Evolutionary conservation across 2,329 filamentous ascomycete species (phyloP), one percentile per base, ranked within the genome.

Genomic region (Xylariaceae sp.): DNA sequence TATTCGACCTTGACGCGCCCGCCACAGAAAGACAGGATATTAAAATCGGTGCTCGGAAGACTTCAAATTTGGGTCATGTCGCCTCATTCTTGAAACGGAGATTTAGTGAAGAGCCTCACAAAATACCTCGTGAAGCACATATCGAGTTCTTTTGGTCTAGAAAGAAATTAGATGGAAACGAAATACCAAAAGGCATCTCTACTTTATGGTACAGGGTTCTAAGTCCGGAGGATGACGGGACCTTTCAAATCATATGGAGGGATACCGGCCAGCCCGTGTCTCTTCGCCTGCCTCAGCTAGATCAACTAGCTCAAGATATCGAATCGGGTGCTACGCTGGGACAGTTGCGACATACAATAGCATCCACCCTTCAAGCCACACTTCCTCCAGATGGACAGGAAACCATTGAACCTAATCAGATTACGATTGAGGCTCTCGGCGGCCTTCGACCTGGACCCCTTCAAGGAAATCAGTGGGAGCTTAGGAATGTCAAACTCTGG

Each of bases 391-490:
- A 40, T 16, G 40, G 26, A 2, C 15, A 30, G 18, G 23, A 36
- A n/a, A 41, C 71, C 10, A 43, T 59, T 4, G 62, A 71, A 39
- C 35, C 61, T 0, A 62, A 67, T 23, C 60, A 70, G 16, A 52
- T 75, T 11, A 55, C 66, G 2, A 51, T 75, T 4, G 51, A 60
- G 15, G 66, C 67, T 2, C 37, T 61, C 3, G 70, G 66, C 4
- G 72, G 72, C 3, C 51, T 70, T 20, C 60, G 64, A 13, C 61
- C 62, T 2, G 67, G 69, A 4, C 48, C 62, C 0, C 29, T 74
- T 4, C 63, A 69, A 26, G 72, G 72, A 10, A 63, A 67, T 20
- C 60, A 57, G 41, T 75, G 72, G 72, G 63, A 68, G 29, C 54
- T 62, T 3, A 53, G 58, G 8, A 65, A 64, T 20, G 49, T 70